Evolutionary conservation across 257 asterid genomes (phyloP), one percentile per base, ranked within the genome.

Genomic region (Lycium barbarum): DNA sequence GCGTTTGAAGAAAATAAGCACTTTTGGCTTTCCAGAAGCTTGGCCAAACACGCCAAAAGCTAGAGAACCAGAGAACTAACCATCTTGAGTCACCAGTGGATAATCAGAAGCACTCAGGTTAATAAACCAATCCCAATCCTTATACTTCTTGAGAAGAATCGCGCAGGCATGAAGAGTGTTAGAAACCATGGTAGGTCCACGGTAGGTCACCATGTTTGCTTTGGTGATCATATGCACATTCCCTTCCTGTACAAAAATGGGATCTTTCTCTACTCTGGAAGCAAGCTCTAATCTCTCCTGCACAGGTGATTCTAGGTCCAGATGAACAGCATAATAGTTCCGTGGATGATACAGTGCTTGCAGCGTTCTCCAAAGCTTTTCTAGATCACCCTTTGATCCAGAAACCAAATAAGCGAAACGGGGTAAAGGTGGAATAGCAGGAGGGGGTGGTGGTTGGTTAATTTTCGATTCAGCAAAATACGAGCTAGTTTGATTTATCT

Each of bases 81-180:
- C 99, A 86, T 96, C 99, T 88, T 96, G 99, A 85, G 98, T 96
- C 87, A 96, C 97, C 91, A 96, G 88, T 13, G 99, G 99, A 88
- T 96, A 96, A 90, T 96, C 99, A n/a, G 99, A 96, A 85, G 99
- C 98, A 73, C 99, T 96, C 62, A 96, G 94, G 87, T 96, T 96
- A 66, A 96, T 96, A 89, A 96, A 96, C 98, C 99, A 96, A 88
- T 95, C 98, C 99, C 99, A 96, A 82, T 96, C 98, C 79, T 88
- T 87, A 84, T 58, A 81, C 86, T 70, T 91, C 93, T 93, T 96
- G 54, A 96, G 93, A 66, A 96, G 95, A 91, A 96, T 88, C 71
- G 99, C 97, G 43, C 98, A 94, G 2, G 98, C 97, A 51, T 96
- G 99, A 85, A 96, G 99, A 33, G 99, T 96, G 85, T 95, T 96